Conservation (phyloP, 352 stramenopile genomes). For the Elongisporangium undulatum region DNA sequence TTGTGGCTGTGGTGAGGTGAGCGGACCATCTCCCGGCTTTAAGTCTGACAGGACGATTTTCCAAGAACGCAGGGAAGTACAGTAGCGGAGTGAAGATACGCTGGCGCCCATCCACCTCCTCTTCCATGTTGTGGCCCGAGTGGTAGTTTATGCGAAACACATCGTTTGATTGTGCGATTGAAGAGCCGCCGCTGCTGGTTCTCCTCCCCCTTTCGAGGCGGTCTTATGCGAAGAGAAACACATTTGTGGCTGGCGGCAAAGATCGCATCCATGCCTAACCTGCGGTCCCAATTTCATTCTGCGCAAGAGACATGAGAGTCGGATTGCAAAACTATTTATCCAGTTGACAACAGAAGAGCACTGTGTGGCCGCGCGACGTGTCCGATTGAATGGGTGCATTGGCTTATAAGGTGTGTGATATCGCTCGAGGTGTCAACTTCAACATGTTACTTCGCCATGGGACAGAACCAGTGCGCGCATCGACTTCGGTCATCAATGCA, state of each 20-base stretch:
- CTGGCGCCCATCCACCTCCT: too few relatives aligned
- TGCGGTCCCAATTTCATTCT: neutral
- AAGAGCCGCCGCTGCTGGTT: neutral
- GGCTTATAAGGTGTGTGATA: neutral
- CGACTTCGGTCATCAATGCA: too few relatives aligned
- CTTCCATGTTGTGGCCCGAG: neutral
- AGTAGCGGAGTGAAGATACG: neutral
- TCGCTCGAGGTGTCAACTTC: neutral
- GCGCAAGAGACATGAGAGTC: neutral
- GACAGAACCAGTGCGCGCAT: neutral
- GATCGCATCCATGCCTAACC: neutral
- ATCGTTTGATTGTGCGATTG: neutral
- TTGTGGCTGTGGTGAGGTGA: neutral
- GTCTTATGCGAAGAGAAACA: neutral
- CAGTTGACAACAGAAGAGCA: neutral
- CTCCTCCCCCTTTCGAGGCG: neutral
- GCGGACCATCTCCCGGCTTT: neutral
- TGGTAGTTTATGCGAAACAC: neutral
- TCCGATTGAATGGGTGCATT: neutral
- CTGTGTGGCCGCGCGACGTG: neutral
- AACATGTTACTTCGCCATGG: neutral
- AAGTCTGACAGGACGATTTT: neutral
- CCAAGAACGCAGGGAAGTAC: neutral
- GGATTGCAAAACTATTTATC: neutral
- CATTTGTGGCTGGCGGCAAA: neutral